Conservation (phyloP, 2,329 filamentous ascomycete genomes). For the Thelonectria blattea region DNA sequence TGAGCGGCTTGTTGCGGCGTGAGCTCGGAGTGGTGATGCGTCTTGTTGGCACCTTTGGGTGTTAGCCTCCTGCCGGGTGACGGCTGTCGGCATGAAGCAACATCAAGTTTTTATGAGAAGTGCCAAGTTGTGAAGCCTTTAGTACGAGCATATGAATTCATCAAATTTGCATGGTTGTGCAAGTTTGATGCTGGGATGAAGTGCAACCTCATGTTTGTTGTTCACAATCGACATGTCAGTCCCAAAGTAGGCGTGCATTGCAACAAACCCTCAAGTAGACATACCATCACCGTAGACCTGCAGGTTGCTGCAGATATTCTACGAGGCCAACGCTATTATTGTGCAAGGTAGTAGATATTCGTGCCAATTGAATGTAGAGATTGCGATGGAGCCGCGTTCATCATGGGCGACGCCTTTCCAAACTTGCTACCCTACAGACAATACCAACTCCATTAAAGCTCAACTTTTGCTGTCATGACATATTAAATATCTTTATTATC, state of each 20-base stretch:
- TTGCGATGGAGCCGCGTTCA: too few species aligned
- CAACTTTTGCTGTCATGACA: neutral
- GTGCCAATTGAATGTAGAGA: too few species aligned
- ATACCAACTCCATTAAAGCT: neutral
- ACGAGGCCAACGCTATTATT: too few species aligned
- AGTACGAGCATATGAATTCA: neutral
- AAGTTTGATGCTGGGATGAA: neutral
- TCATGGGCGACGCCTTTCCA: neutral
- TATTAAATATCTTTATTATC: neutral
- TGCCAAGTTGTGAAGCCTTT: neutral
- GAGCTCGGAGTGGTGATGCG: neutral
- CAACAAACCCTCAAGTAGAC: too few species aligned
- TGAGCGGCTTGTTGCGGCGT: slow-evolving; percentile 4
- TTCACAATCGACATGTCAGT: too few species aligned
- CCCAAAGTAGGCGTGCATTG: too few species aligned
- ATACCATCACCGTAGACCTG: too few species aligned
- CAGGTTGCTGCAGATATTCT: too few species aligned
- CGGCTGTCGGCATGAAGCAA: neutral
- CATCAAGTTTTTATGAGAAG: neutral
- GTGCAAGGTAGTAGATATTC: too few species aligned
- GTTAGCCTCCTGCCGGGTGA: neutral
- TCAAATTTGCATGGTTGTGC: neutral
- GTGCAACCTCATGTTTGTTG: too few species aligned
- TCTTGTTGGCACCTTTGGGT: neutral
- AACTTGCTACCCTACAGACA: neutral